A percentile compares a stretch with the other conserved stretches of the same genome.
Conservation (phyloP, 768 basidiomycete species). For the Podaxis mareebaensis region DNA sequence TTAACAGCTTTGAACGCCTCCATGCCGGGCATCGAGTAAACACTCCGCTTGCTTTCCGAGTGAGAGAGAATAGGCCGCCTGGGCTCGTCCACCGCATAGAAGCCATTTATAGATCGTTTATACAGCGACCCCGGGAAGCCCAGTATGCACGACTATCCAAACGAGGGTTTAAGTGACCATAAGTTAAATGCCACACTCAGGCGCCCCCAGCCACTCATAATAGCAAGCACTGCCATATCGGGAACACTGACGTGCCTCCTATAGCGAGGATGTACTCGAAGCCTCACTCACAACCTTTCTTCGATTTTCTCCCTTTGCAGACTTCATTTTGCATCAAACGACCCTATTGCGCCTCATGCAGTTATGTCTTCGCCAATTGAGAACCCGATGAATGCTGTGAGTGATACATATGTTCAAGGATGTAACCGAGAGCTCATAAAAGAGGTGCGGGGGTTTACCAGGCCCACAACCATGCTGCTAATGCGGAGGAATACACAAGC, state of each 20-base stretch:
- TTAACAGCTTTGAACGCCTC: not conserved
- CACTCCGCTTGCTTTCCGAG: constrained; percentile 6
- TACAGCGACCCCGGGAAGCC: not conserved
- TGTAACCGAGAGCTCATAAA: not conserved
- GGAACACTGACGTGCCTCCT: constrained; percentile 3
- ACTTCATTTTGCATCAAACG: not conserved
- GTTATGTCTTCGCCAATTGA: constrained; percentile 39
- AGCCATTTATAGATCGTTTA: not conserved
- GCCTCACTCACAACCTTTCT: constrained; percentile 2
- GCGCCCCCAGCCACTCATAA: not conserved
- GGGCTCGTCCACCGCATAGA: not conserved
- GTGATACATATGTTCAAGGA: constrained; percentile 16
- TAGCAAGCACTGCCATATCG: constrained; percentile 14
- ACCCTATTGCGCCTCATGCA: constrained; percentile 2
- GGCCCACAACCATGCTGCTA: constrained; percentile 83
- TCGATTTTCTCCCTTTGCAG: not conserved
- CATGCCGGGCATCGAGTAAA: constrained; percentile 5
- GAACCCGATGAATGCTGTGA: constrained; percentile 55
- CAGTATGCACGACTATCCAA: not conserved
- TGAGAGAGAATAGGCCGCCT: not conserved
- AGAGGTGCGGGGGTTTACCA: constrained; percentile 27
- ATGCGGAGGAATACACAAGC: constrained; percentile 70
- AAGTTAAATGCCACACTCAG: not conserved
- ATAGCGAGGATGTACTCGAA: constrained; percentile 2
- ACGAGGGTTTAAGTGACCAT: not conserved